Evolutionary conservation across 345 rosid genomes (phyloP).

Genomic region (Hibiscus mutabilis): DNA sequence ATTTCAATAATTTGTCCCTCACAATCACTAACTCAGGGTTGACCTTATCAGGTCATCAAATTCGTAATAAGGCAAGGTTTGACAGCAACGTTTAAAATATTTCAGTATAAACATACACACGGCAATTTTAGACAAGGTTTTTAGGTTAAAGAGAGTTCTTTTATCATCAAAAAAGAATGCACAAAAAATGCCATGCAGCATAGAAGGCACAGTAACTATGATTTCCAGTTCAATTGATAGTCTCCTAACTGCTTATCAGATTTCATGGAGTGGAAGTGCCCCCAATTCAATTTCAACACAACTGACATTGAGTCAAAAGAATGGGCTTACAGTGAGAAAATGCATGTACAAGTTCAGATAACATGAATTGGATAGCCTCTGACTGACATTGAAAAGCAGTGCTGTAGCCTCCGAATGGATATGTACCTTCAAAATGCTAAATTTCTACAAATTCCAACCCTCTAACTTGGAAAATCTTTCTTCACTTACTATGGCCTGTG

Average conservation of each 20-base stretch:
- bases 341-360: constrained; percentile 13
- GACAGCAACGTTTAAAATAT: background rate
- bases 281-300: background rate
- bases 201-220: background rate
- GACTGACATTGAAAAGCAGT: constrained; percentile 16
- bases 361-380: constrained; percentile 14
- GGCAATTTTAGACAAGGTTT: background rate
- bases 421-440: background rate
- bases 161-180: background rate
- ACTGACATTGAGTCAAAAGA: background rate
- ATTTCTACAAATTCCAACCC: constrained; percentile 2
- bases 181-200: background rate
- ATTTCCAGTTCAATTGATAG: too few relatives aligned
- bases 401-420: background rate
- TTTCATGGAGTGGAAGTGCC: background rate
- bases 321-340: background rate
- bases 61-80: background rate
- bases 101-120: background rate
- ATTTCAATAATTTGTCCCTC: background rate
- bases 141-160: background rate
- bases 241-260: constrained; percentile 1
- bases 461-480: background rate
- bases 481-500: background rate
- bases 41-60: background rate
- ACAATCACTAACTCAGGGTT: background rate